Conservation (phyloP, 2,329 filamentous ascomycete genomes). For the Penicillium sp. region DNA sequence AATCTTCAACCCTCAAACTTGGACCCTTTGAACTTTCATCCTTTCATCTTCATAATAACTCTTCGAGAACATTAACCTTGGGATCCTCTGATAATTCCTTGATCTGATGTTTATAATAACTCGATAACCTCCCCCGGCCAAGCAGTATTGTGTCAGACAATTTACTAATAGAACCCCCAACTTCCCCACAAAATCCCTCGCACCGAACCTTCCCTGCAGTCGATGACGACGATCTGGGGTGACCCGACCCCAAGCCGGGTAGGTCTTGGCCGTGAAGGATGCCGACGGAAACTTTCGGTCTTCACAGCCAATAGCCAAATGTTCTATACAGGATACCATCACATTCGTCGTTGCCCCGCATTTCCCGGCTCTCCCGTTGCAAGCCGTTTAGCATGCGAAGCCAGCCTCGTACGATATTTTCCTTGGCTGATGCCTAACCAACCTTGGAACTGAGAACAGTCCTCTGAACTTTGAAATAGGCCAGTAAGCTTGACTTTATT, state of each 20-base stretch:
- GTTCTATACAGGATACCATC: background rate
- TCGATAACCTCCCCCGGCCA: background rate
- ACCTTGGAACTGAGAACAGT: background rate
- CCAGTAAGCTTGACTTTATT: constrained; percentile 10
- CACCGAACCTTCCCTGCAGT: constrained; percentile 15
- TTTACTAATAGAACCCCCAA: background rate
- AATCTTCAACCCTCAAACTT: background rate
- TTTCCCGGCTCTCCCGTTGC: background rate
- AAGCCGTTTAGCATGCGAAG: background rate
- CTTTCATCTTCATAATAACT: no score
- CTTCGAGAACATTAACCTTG: background rate
- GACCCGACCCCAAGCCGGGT: background rate
- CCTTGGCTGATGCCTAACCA: constrained; percentile 7
- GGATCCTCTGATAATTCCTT: background rate
- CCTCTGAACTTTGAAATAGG: background rate
- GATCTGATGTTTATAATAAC: background rate
- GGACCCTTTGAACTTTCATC: background rate
- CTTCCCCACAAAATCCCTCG: constrained; percentile 14
- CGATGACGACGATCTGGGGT: constrained; percentile 19
- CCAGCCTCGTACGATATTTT: constrained; percentile 12
- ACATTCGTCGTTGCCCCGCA: background rate
- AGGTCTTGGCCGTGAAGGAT: constrained; percentile 5
- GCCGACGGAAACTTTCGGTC: constrained; percentile 1
- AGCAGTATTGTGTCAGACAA: background rate
- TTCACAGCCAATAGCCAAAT: background rate